Evolutionary conservation across 306 rosid species (phyloP).

Genomic region (Dryas alaskensis): DNA sequence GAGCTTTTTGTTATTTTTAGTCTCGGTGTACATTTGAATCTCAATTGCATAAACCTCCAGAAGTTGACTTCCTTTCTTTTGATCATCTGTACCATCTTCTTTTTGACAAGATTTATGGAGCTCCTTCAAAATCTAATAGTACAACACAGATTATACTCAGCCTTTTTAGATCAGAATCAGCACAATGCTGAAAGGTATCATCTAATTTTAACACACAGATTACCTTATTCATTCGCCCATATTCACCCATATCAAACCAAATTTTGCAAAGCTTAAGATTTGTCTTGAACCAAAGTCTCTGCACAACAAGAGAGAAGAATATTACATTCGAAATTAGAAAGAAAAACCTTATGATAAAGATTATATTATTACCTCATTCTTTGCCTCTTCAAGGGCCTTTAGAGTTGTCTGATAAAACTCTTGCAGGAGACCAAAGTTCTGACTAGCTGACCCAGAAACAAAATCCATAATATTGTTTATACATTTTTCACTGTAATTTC

Average conservation of each 20-base stretch:
- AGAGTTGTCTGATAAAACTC: slow-evolving; percentile 96
- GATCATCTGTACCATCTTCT: slow-evolving; percentile 98
- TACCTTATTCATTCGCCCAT: slow-evolving; percentile 99
- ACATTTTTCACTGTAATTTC: slow-evolving; percentile 94
- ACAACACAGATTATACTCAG: slow-evolving; percentile 20
- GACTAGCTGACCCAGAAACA: slow-evolving; percentile 97
- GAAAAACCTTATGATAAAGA: neutral
- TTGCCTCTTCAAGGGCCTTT: slow-evolving; percentile 96
- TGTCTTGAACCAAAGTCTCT: slow-evolving; percentile 99
- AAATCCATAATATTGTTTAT: slow-evolving; percentile 97
- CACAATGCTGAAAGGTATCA: neutral
- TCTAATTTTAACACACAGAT: neutral
- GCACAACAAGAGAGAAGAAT: slow-evolving; percentile 26
- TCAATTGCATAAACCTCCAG: slow-evolving; percentile 92
- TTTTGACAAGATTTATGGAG: slow-evolving; percentile 91
- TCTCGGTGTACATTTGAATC: slow-evolving; percentile 97
- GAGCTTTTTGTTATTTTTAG: slow-evolving; percentile 94
- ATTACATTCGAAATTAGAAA: neutral
- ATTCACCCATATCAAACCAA: slow-evolving; percentile 96
- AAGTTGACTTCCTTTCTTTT: slow-evolving; percentile 97
- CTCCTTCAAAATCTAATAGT: slow-evolving; percentile 77
- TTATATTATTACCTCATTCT: slow-evolving; percentile 67
- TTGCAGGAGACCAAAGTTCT: slow-evolving; percentile 83
- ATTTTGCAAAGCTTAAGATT: slow-evolving; percentile 98
- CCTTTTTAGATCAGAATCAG: neutral